Percentiles rank a stretch among this genome's conserved stretches.
Evolutionary conservation across 257 asterid species (phyloP).

Genomic region (Gardenia jasminoides): DNA sequence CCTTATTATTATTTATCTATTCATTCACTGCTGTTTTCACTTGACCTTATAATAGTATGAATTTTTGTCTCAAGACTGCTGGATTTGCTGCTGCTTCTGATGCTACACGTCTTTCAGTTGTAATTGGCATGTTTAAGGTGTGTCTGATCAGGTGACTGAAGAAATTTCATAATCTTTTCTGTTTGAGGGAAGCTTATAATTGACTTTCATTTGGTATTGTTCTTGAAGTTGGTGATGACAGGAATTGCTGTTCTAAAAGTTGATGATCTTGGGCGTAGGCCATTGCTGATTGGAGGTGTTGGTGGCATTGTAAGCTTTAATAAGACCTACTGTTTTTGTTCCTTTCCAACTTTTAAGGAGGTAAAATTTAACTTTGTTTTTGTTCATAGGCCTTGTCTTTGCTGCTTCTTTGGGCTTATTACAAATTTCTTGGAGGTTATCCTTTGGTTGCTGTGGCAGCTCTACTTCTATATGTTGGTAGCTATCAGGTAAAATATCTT

Average conservation of each 20-base stretch:
- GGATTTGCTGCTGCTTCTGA: conserved; percentile 98
- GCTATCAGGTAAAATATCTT: conserved; percentile 71
- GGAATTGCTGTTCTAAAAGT: conserved; percentile 93
- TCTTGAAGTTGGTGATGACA: conserved; percentile 78
- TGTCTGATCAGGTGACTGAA: conserved; percentile 16
- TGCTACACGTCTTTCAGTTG: conserved; percentile 88
- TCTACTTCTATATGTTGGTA: conserved; percentile 89
- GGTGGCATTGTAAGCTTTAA: conserved; percentile 74
- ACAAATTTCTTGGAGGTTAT: conserved; percentile 77
- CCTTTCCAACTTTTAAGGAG: background rate
- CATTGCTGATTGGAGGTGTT: conserved; percentile 84
- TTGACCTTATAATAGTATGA: conserved; percentile 14
- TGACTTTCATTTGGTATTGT: conserved; percentile 4
- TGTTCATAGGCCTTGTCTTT: conserved; percentile 71
- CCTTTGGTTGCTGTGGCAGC: conserved; percentile 92
- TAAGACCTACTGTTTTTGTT: conserved; percentile 4
- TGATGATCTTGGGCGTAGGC: conserved; percentile 95
- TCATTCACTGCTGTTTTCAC: background rate
- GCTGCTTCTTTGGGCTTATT: conserved; percentile 92
- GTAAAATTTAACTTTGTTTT: conserved; percentile 5
- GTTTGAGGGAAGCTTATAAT: background rate
- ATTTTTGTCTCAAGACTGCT: conserved; percentile 56
- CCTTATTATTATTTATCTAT: background rate
- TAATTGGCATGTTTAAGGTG: conserved; percentile 92
- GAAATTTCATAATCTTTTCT: conserved; percentile 4